phyloP scores from a whole-genome alignment of 768 basidiomycete species.

The Lactifluus pinguis region DNA sequence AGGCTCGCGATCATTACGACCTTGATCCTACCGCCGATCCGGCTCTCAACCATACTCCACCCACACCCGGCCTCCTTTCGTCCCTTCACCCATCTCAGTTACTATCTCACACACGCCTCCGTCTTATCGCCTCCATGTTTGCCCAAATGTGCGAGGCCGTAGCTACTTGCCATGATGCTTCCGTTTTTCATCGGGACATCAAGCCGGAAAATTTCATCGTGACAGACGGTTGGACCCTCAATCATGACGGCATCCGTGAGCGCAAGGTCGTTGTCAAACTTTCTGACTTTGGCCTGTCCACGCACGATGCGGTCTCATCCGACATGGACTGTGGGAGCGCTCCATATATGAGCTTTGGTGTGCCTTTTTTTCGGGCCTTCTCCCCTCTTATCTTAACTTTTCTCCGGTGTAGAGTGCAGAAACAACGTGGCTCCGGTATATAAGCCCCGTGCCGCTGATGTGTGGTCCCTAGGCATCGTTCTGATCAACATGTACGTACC shows the following conservation, averaged over 20 bases:
- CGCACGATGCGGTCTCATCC: slow-evolving; percentile 76
- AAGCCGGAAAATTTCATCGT: slow-evolving; percentile 99
- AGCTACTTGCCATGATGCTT: slow-evolving; percentile 82
- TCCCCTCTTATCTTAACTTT: slow-evolving; percentile 15
- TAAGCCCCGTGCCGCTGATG: slow-evolving; percentile 89
- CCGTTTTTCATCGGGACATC: slow-evolving; percentile 94
- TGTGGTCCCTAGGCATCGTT: slow-evolving; percentile 98
- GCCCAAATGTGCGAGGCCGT: slow-evolving; percentile 98
- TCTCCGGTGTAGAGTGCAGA: slow-evolving; percentile 66
- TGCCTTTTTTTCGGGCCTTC: slow-evolving; percentile 22
- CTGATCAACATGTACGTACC: slow-evolving; percentile 87
- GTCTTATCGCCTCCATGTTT: slow-evolving; percentile 96
- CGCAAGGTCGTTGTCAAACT: slow-evolving; percentile 93
- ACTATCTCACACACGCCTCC: slow-evolving; percentile 79
- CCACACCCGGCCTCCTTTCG: slow-evolving; percentile 87
- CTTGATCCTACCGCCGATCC: slow-evolving; percentile 30
- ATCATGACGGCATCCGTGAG: slow-evolving; percentile 51
- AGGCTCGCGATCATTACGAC: slow-evolving; percentile 81
- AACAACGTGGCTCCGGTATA: slow-evolving; percentile 96
- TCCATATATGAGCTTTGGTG: slow-evolving; percentile 97
- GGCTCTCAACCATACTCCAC: slow-evolving; percentile 61
- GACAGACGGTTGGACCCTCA: slow-evolving; percentile 61
- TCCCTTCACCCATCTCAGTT: slow-evolving; percentile 62
- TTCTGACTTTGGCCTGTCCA: slow-evolving; percentile 93
- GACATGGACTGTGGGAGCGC: slow-evolving; percentile 99